Base-by-base conservation (phyloP, 2,329 filamentous ascomycete genomes). In the Ceratocystis colombiana region DNA sequence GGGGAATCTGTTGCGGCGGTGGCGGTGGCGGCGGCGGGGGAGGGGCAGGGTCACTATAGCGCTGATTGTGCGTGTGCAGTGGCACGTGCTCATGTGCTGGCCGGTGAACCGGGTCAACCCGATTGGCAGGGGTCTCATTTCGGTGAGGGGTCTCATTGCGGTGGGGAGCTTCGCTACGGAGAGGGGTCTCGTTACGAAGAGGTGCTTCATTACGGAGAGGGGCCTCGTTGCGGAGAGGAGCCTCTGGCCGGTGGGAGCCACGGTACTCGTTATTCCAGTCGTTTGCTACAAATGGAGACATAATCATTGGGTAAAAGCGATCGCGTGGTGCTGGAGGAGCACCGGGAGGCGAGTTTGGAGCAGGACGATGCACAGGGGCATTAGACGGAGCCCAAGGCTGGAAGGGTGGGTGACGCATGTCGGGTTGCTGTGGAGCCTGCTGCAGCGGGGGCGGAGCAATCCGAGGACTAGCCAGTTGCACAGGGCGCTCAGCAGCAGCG, bases 391-490 rank as follows among this genome's bases (percentile, higher is more conserved):
- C 41, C 65, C 65, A 66, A 6, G 48, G n/a, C 33, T 65, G 64
- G 63, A 65, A 67, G 22, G 48, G n/a, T 8, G 55, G 22, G 37
- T 62, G 64, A 15, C 57, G 61, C 5, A 46, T 46, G 15, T 64
- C 62, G 17, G 64, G 37, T n/a, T 53, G 61, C n/a, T 67, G 61
- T 6, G 61, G 30, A 12, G 17, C 61, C 41, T 59, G 33, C 25
- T 64, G 66, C 2, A 50, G 46, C 8, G 62, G 63, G 25, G 64
- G 64, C 41, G 61, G 61, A 8, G 64, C 30, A 17, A 64, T 59
- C 15, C 50, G 67, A 6, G 64, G 67, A 53, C 41, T 66, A 45
- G 48, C 70, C 37, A 70, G 72, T 62, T 71, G 68, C 53, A 71
- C 61, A 45, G 68, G 66, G 30, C 68, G 70, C 0, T 73, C 69